Conservation (phyloP, 495 filamentous ascomycete genomes). For the Penicillium mononematosum region DNA sequence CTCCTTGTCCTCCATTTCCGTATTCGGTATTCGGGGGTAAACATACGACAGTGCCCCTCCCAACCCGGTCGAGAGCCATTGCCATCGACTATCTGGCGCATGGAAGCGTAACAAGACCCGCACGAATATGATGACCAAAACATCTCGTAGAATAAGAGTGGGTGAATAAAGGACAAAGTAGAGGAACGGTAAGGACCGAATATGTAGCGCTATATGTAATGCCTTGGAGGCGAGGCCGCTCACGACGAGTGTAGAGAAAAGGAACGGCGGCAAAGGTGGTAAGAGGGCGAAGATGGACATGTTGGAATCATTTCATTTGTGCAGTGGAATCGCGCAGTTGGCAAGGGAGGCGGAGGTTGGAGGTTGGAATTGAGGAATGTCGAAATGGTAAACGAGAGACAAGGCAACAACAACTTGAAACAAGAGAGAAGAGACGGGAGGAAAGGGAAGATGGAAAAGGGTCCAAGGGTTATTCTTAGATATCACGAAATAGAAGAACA, state of each 20-base stretch:
- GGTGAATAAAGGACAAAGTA: slow-evolving; percentile 40
- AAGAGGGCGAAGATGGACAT: slow-evolving; percentile 26
- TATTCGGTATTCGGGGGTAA: background rate
- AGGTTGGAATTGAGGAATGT: slow-evolving; percentile 4
- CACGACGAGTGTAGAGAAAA: slow-evolving; percentile 39
- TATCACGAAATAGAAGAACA: slow-evolving; percentile 1
- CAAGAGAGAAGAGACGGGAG: background rate
- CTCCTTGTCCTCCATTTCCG: background rate
- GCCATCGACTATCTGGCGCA: slow-evolving; percentile 21
- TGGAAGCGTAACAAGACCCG: slow-evolving; percentile 31
- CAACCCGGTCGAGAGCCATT: slow-evolving; percentile 29
- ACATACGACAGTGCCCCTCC: slow-evolving; percentile 39
- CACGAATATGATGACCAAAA: slow-evolving; percentile 32
- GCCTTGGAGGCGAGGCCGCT: slow-evolving; percentile 37
- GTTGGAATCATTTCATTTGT: slow-evolving; percentile 25
- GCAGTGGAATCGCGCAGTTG: background rate
- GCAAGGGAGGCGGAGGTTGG: background rate
- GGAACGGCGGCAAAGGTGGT: slow-evolving; percentile 31
- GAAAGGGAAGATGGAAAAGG: background rate
- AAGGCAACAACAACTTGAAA: background rate
- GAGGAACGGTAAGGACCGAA: slow-evolving; percentile 36
- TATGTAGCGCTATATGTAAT: slow-evolving; percentile 38
- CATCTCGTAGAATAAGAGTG: slow-evolving; percentile 36
- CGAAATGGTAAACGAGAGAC: background rate
- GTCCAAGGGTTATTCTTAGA: slow-evolving; percentile 8